Conservation (phyloP, 345 rosid genomes). For the Acer negundo region DNA sequence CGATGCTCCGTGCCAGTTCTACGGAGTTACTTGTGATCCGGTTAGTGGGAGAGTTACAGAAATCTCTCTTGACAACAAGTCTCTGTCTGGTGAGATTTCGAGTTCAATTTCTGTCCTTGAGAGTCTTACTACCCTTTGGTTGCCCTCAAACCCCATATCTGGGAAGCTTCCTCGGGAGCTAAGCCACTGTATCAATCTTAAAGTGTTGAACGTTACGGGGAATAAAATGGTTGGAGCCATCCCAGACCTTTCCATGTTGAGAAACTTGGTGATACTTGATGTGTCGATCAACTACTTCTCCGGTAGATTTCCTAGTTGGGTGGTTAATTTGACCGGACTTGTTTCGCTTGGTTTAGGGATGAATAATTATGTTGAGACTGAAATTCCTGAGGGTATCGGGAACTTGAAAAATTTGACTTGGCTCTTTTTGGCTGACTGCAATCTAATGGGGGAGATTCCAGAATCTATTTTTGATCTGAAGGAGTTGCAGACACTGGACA, state of each 20-base stretch:
- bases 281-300: constrained; percentile 50
- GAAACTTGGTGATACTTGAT: constrained; percentile 52
- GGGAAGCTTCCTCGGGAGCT: constrained; percentile 63
- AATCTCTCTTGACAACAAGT: constrained; percentile 50
- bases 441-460: constrained; percentile 62
- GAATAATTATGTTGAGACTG: constrained; percentile 51
- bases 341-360: constrained; percentile 44
- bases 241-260: constrained; percentile 65
- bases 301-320: constrained; percentile 69
- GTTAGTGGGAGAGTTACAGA: constrained; percentile 47
- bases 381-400: constrained; percentile 61
- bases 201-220: constrained; percentile 53
- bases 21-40: constrained; percentile 60
- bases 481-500: constrained; percentile 52
- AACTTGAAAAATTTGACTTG: constrained; percentile 65
- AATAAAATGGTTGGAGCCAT: constrained; percentile 55
- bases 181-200: constrained; percentile 47
- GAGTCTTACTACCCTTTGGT: constrained; percentile 43
- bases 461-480: constrained; percentile 51
- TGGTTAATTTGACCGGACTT: constrained; percentile 57
- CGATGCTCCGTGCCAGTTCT: constrained; percentile 57
- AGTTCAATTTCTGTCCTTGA: constrained; percentile 53
- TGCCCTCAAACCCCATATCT: constrained; percentile 50
- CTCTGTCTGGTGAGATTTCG: constrained; percentile 68
- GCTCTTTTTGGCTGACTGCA: constrained; percentile 45